Evolutionary conservation across 2,329 filamentous ascomycete species (phyloP), one percentile per base, ranked within the genome.

Genomic region (Alternaria sp.): DNA sequence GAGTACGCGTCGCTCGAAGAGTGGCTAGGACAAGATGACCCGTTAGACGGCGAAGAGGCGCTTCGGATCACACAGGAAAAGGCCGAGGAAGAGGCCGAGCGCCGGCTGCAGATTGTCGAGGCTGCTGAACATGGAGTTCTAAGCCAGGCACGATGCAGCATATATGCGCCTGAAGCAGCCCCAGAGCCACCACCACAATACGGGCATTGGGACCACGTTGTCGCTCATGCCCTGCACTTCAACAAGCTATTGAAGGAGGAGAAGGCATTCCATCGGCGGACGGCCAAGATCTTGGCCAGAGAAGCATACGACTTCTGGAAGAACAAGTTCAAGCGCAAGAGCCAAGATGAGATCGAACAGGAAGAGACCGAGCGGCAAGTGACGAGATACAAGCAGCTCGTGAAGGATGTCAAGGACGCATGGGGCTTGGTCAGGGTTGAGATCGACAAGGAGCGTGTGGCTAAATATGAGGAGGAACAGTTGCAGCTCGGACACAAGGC

Each of bases 171-270:
- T 0, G 92, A 96, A 66, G 84, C 88, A 12, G 86, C 87, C 63
- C 89, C 92, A 60, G 92, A 96, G 71, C 92, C 92, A 0, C 87
- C 89, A 0, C 86, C 87, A 56, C 93, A 96, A 73, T 98, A 93
- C 84, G 89, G 91, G n/a, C 94, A 96, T 70, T 87, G 89, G 75
- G 94, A 98, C 74, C 92, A 98, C 76, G 85, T 98, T 57, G 85
- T 92, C 49, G 90, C 90, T 50, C 94, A 97, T 65, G 90, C 92
- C 62, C 76, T 90, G 12, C 91, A 94, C 71, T 95, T 98, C 71
- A 89, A 92, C 51, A 92, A 89, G 72, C 84, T 98, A 37, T 88
- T 98, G 82, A 81, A 90, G 3, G 87, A 89, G 61, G 96, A 99
- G 78, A 92, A 94, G 70, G 88, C 88, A 66, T 86, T 90, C 12